phyloP scores from a whole-genome alignment of 345 rosid genomes.

The Adansonia digitata region DNA sequence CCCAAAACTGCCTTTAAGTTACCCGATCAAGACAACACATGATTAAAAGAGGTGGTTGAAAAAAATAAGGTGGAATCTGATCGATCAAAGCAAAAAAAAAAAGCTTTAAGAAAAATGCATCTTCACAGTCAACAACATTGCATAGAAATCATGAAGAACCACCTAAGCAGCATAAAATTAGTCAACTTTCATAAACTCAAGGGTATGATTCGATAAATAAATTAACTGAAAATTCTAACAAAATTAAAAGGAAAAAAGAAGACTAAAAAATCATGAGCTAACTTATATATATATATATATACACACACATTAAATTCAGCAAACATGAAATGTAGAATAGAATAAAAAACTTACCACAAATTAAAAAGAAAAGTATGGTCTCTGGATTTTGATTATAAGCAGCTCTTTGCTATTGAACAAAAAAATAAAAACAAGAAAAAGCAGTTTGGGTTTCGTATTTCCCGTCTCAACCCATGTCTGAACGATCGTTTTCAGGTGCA shows the following conservation, averaged over 20 bases:
- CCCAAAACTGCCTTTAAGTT: conserved; percentile 9
- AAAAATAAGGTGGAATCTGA: not conserved
- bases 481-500: conserved; percentile 17
- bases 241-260: not conserved
- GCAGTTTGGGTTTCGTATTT: conserved; percentile 11
- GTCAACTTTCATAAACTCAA: not conserved
- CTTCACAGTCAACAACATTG: not conserved
- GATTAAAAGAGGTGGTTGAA: not conserved
- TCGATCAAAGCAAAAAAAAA: not conserved
- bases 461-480: conserved; percentile 34
- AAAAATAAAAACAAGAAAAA: not conserved
- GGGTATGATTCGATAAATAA: not conserved
- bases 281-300: not conserved
- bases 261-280: not conserved
- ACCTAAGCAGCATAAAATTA: not conserved
- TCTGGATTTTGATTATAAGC: not conserved
- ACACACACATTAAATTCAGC: not conserved
- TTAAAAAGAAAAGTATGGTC: not conserved
- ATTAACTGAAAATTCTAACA: not conserved
- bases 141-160: not conserved
- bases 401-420: not conserved
- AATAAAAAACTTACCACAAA: conserved; percentile 18
- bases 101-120: not conserved
- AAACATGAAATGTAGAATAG: not conserved
- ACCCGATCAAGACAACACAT: conserved; percentile 20